A percentile compares a stretch with the other conserved stretches of the same genome.
Conservation (phyloP, 129 eudicot genomes). For the Centella asiatica region DNA sequence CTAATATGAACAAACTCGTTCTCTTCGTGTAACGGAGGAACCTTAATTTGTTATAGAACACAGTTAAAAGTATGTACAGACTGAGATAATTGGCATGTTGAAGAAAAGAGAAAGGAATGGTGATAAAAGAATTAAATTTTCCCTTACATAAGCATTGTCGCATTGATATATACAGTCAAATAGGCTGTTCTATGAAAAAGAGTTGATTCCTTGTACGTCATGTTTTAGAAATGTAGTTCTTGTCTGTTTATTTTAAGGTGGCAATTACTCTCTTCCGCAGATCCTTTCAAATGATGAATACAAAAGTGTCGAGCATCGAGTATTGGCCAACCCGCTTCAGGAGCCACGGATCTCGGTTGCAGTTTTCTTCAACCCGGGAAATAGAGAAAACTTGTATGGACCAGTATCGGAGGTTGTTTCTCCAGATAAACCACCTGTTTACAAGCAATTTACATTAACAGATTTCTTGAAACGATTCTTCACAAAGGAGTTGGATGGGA, state of each 20-base stretch:
- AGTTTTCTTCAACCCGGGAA: slow-evolving; percentile 42
- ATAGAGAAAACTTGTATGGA: slow-evolving; percentile 33
- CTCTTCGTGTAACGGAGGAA: no score
- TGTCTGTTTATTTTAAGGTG: neutral
- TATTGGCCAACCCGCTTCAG: slow-evolving; percentile 35
- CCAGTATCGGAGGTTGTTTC: slow-evolving; percentile 49
- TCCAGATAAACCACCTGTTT: slow-evolving; percentile 42
- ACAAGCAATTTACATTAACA: slow-evolving; percentile 19
- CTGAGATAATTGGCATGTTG: no score
- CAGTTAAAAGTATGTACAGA: no score
- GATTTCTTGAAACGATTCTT: slow-evolving; percentile 52
- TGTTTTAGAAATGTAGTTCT: no score
- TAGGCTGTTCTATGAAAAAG: no score
- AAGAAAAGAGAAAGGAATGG: no score
- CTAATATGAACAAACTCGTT: no score
- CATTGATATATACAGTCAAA: no score
- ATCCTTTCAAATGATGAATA: slow-evolving; percentile 52
- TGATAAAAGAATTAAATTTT: no score
- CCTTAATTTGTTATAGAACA: no score
- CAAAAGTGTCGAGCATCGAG: slow-evolving; percentile 57
- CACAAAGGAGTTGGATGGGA: slow-evolving; percentile 49
- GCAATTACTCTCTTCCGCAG: slow-evolving; percentile 14
- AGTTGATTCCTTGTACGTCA: no score
- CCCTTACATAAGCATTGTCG: no score
- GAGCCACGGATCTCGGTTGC: slow-evolving; percentile 50